phyloP scores from a whole-genome alignment of 2,329 filamentous ascomycete genomes.

The Claviceps sp. region DNA sequence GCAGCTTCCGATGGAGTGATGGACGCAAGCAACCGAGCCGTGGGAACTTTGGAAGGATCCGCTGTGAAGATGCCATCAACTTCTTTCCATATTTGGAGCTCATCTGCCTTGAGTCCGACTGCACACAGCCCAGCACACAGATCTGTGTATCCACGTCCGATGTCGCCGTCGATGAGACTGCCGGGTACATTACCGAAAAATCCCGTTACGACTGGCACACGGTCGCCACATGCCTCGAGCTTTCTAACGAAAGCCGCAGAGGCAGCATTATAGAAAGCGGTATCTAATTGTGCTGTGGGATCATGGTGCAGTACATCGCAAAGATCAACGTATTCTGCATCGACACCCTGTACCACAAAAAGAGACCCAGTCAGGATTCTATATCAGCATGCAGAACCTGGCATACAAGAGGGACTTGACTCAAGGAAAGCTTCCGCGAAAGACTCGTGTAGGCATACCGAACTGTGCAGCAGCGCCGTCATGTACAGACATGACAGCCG shows the following conservation, averaged over 20 bases:
- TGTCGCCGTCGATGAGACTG: conserved; percentile 73
- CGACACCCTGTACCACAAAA: conserved; percentile 44
- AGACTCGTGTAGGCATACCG: conserved; percentile 25
- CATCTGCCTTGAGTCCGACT: conserved; percentile 72
- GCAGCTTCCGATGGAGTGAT: conserved; percentile 93
- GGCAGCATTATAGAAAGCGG: conserved; percentile 56
- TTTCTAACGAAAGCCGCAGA: conserved; percentile 48
- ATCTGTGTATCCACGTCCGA: conserved; percentile 93
- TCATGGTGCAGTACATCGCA: conserved; percentile 66
- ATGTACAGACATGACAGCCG: conserved; percentile 91
- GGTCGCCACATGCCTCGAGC: conserved; percentile 49
- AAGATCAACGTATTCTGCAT: conserved; percentile 82
- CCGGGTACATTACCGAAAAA: conserved; percentile 93
- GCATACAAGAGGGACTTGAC: background rate
- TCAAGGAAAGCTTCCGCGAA: background rate
- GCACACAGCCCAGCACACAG: conserved; percentile 85
- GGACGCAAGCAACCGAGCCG: conserved; percentile 71
- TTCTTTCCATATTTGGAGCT: conserved; percentile 98
- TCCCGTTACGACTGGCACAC: conserved; percentile 72
- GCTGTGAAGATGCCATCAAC: conserved; percentile 85
- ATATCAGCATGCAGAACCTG: conserved; percentile 1
- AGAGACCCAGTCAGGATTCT: conserved; percentile 10
- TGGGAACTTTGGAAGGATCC: conserved; percentile 84
- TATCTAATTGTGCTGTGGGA: conserved; percentile 44
- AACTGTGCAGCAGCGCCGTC: conserved; percentile 68